Conservation (phyloP, 495 filamentous ascomycete genomes). For the Patellaria atrata region DNA sequence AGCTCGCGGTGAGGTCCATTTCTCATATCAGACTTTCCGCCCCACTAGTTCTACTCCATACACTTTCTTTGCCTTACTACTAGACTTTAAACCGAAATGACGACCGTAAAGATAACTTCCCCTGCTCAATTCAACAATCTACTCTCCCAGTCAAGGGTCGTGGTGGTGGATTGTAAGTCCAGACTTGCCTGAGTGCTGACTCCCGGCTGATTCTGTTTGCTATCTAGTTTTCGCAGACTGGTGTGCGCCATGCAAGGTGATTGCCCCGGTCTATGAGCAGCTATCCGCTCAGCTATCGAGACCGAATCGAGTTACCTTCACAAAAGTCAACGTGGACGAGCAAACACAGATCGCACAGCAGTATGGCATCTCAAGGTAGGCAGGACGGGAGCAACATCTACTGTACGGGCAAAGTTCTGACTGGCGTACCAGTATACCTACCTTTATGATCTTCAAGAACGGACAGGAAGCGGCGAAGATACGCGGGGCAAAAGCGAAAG, state of each 20-base stretch:
- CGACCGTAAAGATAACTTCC: conserved; percentile 56
- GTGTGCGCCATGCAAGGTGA: conserved; percentile 73
- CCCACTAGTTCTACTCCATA: no score
- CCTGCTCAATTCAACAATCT: conserved; percentile 54
- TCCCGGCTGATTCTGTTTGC: conserved; percentile 12
- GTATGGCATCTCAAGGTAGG: conserved; percentile 58
- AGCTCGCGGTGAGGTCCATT: no score
- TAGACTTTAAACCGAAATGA: no score
- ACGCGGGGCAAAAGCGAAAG: conserved; percentile 53
- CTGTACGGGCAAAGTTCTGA: background rate
- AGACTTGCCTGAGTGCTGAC: conserved; percentile 11
- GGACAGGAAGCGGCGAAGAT: conserved; percentile 52
- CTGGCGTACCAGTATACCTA: conserved; percentile 43
- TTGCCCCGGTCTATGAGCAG: conserved; percentile 73
- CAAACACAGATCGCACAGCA: conserved; percentile 57
- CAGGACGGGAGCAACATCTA: conserved; percentile 3
- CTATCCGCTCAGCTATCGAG: conserved; percentile 57
- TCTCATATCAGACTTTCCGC: no score
- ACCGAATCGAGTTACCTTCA: conserved; percentile 62
- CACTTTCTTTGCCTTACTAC: no score
- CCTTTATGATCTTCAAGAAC: conserved; percentile 81
- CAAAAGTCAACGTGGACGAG: conserved; percentile 69
- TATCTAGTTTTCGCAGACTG: conserved; percentile 69
- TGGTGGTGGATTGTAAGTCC: conserved; percentile 74
- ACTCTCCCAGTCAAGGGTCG: conserved; percentile 51